These are phyloP conservation scores for Hypericum perforatum DNA, from an alignment of 345 rosid genomes.

Conservation along the genomic window DNA sequence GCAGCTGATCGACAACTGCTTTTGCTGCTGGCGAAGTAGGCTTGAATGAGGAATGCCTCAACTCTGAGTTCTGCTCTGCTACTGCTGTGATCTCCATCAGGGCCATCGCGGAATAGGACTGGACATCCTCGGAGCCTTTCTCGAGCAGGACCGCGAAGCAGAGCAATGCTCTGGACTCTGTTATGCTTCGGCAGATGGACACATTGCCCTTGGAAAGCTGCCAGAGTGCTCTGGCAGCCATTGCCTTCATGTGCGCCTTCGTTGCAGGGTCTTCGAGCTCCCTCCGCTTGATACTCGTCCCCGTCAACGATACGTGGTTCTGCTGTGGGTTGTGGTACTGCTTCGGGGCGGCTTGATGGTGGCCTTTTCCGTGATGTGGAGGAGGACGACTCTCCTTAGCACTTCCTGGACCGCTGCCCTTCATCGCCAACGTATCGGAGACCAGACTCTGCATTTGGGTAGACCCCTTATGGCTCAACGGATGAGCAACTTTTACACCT, in stretches of 20 bases:
- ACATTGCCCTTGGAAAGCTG: constrained; percentile 14
- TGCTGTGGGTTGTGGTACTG: neutral
- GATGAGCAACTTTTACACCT: constrained; percentile 15
- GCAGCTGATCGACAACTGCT: constrained; percentile 22
- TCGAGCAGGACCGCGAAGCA: constrained; percentile 20
- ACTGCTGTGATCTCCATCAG: constrained; percentile 25
- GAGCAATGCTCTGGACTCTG: constrained; percentile 22
- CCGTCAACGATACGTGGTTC: constrained; percentile 10
- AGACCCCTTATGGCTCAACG: constrained; percentile 7
- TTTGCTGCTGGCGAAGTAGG: constrained; percentile 21
- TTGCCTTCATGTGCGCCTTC: constrained; percentile 26
- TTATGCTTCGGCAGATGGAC: constrained; percentile 15
- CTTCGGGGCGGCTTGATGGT: constrained; percentile 2
- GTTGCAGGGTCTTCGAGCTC: constrained; percentile 21
- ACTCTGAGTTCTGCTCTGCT: constrained; percentile 18
- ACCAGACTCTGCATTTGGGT: constrained; percentile 15
- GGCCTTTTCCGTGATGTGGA: constrained; percentile 1
- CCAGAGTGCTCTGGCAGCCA: constrained; percentile 29
- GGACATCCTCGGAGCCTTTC: constrained; percentile 23
- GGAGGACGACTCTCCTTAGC: neutral
- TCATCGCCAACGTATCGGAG: constrained; percentile 10
- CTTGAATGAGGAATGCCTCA: constrained; percentile 22
- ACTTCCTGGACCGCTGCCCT: neutral
- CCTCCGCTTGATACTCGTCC: constrained; percentile 25
- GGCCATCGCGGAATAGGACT: constrained; percentile 23